A percentile compares a stretch with the other conserved stretches of the same genome.
Evolutionary conservation across 257 asterid species (phyloP).

Genomic region (Datura wrightii): DNA sequence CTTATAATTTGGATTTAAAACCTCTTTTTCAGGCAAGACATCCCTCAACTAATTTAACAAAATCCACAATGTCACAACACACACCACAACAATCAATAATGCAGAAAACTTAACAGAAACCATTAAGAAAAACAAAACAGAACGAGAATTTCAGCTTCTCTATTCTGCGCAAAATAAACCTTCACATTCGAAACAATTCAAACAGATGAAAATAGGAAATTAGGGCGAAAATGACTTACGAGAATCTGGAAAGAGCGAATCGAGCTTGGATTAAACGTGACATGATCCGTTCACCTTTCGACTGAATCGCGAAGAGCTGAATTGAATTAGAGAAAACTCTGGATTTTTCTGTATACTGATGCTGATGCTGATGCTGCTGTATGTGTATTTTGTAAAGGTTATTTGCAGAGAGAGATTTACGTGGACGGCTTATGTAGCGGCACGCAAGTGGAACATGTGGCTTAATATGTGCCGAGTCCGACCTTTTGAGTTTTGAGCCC

Average conservation of each 20-base stretch:
- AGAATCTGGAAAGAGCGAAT: slow-evolving; percentile 51
- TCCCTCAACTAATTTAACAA: not conserved
- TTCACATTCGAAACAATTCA: not conserved
- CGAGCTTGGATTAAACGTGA: slow-evolving; percentile 71
- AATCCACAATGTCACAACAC: not conserved
- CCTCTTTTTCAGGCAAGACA: not conserved
- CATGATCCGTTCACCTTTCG: slow-evolving; percentile 42
- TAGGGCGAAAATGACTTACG: slow-evolving; percentile 47
- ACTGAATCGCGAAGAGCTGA: not conserved
- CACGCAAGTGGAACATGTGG: slow-evolving; percentile 49
- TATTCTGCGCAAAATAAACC: not conserved
- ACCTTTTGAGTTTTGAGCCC: not conserved
- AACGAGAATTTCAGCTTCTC: not conserved
- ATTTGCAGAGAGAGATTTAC: slow-evolving; percentile 8
- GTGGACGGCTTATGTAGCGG: slow-evolving; percentile 37
- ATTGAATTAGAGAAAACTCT: slow-evolving; percentile 22
- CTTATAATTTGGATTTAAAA: not conserved
- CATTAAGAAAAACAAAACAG: not conserved
- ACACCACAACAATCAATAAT: not conserved
- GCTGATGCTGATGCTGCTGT: too few relatives aligned
- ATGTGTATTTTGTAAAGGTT: not conserved
- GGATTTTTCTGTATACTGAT: not conserved
- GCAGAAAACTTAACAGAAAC: not conserved
- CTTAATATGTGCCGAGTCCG: slow-evolving; percentile 39
- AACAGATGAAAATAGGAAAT: not conserved